Conservation (phyloP, 139 green algal species). For the Parachlorella kessleri region DNA sequence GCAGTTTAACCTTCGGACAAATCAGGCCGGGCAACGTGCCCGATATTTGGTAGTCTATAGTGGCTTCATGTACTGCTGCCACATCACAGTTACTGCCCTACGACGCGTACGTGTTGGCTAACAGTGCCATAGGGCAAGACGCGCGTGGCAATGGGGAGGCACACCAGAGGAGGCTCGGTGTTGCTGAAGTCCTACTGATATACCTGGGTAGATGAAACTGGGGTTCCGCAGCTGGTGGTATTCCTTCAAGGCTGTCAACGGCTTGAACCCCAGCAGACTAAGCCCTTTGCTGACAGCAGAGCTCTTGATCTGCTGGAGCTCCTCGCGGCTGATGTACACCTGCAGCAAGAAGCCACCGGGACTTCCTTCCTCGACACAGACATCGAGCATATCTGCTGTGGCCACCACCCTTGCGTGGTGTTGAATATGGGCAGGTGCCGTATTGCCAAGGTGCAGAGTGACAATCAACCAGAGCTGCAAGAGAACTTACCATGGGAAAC, state of each 20-base stretch:
- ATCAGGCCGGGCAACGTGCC: not conserved
- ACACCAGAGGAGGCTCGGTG: too few relatives aligned
- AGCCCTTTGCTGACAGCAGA: conserved; percentile 30
- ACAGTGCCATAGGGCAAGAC: not conserved
- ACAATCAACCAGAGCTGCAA: too few relatives aligned
- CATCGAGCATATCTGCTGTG: not conserved
- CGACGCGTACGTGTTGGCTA: not conserved
- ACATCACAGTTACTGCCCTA: not conserved
- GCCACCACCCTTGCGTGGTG: too few relatives aligned
- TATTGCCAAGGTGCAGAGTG: too few relatives aligned
- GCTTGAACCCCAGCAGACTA: conserved; percentile 75
- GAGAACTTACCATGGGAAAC: too few relatives aligned
- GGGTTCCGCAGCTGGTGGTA: conserved; percentile 55
- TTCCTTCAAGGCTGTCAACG: conserved; percentile 39
- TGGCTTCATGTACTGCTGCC: not conserved
- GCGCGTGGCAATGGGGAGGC: too few relatives aligned
- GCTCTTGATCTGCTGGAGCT: conserved; percentile 40
- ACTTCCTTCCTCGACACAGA: not conserved
- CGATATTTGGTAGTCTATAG: too few relatives aligned
- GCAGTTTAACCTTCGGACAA: too few relatives aligned
- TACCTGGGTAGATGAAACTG: conserved; percentile 71
- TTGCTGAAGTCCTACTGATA: not conserved
- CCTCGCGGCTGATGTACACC: conserved; percentile 28
- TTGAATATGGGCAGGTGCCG: too few relatives aligned
- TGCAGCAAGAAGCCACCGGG: not conserved